Evolutionary conservation across 768 basidiomycete species (phyloP), one percentile per base, ranked within the genome.

Genomic region (Tubosaeta sp.): DNA sequence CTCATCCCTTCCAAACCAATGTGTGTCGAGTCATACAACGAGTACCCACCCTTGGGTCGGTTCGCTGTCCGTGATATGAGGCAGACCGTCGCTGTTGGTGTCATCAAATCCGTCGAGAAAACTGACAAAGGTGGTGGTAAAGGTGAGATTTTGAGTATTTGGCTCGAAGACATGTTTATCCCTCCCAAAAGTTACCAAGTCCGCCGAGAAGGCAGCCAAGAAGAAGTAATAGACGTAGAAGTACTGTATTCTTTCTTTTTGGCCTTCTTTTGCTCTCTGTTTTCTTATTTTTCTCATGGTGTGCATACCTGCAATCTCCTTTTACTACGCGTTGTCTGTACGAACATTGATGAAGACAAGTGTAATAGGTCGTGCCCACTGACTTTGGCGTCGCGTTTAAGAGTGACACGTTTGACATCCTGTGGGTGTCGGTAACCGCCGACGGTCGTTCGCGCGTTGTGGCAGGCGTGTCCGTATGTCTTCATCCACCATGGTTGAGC

Each of bases 1-100:
- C 89, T 97, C 59, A 76, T 95, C 64, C 92, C 93, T 59, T 85
- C 84, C 78, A 97, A 97, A 85, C 95, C 95, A 59, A 93, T 95
- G 88, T 88, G 86, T 77, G 87, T 88, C 57, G 85, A 95, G 80
- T 83, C 88, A 38, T 97, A 94, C 84, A 86, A 87, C 70, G 90
- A 94, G 75, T 99, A 97, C 79, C 95, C 97, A 64, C 97, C 97
- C 75, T 88, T 99, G 60, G 95, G 97, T 81, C 95, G 95, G 73
- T 95, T 95, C 78, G 94, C 94, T 67, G 94, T 97, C 73, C 94
- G 94, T 86, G 94, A 97, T 82, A 97, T 97, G 95, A 88, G 95
- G 74, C 95, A 97, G 79, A 97, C 95, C 58, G 95, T 99, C 59
- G 94, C 94, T 60, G 94, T 97, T 66, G 94, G 94, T 76, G 89